Percentiles rank a stretch among this genome's conserved stretches.
Conservation (phyloP, 345 rosid genomes). For the Eucalyptus shirleyi region DNA sequence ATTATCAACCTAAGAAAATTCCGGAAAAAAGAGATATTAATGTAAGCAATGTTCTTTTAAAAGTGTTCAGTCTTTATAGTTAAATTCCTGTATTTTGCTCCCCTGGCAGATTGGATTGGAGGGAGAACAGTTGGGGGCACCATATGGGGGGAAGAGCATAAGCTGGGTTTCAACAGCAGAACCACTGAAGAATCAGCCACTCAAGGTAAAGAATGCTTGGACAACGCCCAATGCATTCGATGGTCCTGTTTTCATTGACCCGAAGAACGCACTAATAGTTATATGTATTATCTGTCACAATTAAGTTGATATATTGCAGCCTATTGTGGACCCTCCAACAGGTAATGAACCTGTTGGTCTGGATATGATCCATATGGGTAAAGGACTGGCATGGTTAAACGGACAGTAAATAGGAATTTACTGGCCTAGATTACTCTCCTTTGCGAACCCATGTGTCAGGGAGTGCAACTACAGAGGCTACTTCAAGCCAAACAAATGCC, state of each 20-base stretch:
- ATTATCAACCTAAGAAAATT: neutral
- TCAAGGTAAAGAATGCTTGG: constrained; percentile 41
- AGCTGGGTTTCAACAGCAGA: constrained; percentile 53
- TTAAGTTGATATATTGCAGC: constrained; percentile 18
- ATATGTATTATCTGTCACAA: neutral
- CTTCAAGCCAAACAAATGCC: constrained; percentile 72
- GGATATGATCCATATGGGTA: constrained; percentile 86
- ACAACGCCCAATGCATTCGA: neutral
- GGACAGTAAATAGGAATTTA: constrained; percentile 95
- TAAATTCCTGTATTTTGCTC: neutral
- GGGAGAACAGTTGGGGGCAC: constrained; percentile 67
- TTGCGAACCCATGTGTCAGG: constrained; percentile 31
- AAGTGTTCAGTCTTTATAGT: neutral
- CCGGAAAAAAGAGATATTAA: neutral
- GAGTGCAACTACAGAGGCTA: constrained; percentile 77
- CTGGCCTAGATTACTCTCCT: constrained; percentile 46
- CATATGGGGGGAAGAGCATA: constrained; percentile 21
- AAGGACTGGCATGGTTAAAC: constrained; percentile 93
- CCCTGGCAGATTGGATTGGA: constrained; percentile 50
- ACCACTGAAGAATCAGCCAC: constrained; percentile 62
- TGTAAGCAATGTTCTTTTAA: neutral
- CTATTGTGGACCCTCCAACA: constrained; percentile 55
- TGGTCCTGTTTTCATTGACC: neutral
- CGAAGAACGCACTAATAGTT: neutral
- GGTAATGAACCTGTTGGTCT: constrained; percentile 84